Conservation (phyloP, 2,329 filamentous ascomycete species). For the Colletotrichum sp. region DNA sequence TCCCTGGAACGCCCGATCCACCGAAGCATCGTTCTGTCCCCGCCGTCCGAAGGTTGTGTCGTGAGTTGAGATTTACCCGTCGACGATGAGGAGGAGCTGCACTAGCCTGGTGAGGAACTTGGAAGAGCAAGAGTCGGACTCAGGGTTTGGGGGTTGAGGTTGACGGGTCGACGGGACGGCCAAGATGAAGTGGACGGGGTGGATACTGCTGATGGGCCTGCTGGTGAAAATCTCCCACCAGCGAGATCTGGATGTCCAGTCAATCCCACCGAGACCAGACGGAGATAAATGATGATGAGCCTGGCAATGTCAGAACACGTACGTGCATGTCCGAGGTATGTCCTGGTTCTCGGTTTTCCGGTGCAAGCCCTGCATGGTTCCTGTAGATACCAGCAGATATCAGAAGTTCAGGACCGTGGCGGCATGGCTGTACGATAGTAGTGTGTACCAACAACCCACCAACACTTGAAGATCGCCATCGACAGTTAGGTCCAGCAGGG, state of each 20-base stretch:
- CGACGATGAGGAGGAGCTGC: background rate
- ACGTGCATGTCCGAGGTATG: background rate
- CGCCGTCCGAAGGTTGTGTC: background rate
- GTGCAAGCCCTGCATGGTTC: background rate
- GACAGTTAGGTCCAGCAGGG: background rate
- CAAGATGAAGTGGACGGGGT: slow-evolving; percentile 2
- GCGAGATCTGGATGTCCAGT: background rate
- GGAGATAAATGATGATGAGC: slow-evolving; percentile 9
- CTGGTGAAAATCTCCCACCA: background rate
- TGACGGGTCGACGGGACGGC: background rate
- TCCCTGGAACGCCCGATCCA: background rate
- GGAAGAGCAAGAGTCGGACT: background rate
- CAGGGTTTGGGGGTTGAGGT: background rate
- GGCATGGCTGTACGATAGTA: background rate
- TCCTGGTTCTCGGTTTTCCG: background rate
- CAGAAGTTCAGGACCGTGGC: background rate
- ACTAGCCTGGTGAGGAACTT: background rate
- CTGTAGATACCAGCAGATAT: background rate
- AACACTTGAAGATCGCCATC: background rate
- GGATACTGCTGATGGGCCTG: background rate
- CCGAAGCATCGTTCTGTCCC: background rate
- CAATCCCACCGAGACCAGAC: background rate
- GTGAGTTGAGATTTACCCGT: background rate
- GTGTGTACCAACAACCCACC: background rate
- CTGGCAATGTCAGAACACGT: background rate